Evolutionary conservation across 768 basidiomycete genomes (phyloP).

Genomic region (Agaricus blazei): DNA sequence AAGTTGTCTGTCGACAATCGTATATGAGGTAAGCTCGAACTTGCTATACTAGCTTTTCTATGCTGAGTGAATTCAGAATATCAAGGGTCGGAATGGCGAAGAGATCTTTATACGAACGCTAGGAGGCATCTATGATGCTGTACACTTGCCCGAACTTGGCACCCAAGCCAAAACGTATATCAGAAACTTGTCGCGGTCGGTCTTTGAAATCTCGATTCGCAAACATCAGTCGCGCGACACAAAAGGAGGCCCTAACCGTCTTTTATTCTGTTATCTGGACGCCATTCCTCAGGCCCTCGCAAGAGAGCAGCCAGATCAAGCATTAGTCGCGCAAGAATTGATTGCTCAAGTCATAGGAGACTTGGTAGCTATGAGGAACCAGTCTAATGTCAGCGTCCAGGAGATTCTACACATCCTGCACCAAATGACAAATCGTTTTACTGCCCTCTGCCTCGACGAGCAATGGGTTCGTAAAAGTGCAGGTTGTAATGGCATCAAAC

Average conservation of each 20-base stretch:
- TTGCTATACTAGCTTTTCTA: neutral
- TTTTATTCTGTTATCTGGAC: constrained; percentile 74
- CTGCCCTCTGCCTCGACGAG: constrained; percentile 84
- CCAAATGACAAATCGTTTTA: constrained; percentile 79
- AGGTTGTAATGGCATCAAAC: constrained; percentile 79
- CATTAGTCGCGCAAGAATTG: constrained; percentile 52
- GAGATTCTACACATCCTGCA: constrained; percentile 69
- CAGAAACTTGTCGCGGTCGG: constrained; percentile 58
- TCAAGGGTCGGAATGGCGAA: constrained; percentile 68
- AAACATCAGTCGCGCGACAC: constrained; percentile 50
- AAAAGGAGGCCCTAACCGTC: constrained; percentile 49
- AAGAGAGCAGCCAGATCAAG: constrained; percentile 57
- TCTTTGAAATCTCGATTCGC: constrained; percentile 74
- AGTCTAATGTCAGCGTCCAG: constrained; percentile 39
- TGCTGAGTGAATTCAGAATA: constrained; percentile 42
- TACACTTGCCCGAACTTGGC: constrained; percentile 64
- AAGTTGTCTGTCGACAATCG: constrained; percentile 59
- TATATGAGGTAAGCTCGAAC: constrained; percentile 61
- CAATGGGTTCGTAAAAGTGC: constrained; percentile 88
- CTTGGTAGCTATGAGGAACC: constrained; percentile 51
- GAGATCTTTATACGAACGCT: constrained; percentile 64
- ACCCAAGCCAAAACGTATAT: constrained; percentile 68
- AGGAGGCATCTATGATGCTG: constrained; percentile 75
- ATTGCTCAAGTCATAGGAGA: constrained; percentile 62
- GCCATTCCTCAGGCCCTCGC: constrained; percentile 74